Evolutionary conservation across 2,329 filamentous ascomycete species (phyloP), one percentile per base, ranked within the genome.

Genomic region (Colletotrichum spaethianum): DNA sequence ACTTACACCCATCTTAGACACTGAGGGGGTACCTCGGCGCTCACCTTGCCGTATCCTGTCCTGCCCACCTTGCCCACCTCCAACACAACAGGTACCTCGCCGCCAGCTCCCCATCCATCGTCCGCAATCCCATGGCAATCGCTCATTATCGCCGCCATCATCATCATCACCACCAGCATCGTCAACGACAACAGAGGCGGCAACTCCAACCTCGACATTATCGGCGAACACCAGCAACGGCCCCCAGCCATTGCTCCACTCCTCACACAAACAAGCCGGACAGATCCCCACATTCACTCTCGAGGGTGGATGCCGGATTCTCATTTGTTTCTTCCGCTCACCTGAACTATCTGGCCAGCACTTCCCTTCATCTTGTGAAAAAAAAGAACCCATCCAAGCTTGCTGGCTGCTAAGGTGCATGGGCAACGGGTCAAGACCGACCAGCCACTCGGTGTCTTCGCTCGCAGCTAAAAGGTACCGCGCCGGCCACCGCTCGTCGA

Each of bases 251-350:
- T 33, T 20, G 46, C 66, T 69, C 60, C 66, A 64, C 60, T 50
- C 40, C n/a, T 63, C 31, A 57, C 52, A 52, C 66, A 57, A 69
- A 64, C 44, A 42, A 64, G 55, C 66, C 66, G 50, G 52, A 50
- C 31, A 23, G 18, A 31, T 26, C 42, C 53, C 53, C 63, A 66
- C 53, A 31, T 36, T 16, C n/a, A 55, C 61, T 2, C 61, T 44
- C 33, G 60, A 52, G 60, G 23, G 44, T 52, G 33, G 44, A 63
- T 63, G 46, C 60, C 33, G 12, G 44, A 40, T 23, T 40, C n/a
- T 50, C 44, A 14, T 63, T 40, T 63, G 57, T 61, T 61, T 61
- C 40, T 42, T 48, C 38, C 31, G 31, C 60, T 70, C 63, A 66
- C 56, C 56, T 67, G 67, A 70, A 62, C 68, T 26, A 42, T 67